Base-by-base conservation (phyloP, 2,329 filamentous ascomycete genomes). In the Cadophora malorum region DNA sequence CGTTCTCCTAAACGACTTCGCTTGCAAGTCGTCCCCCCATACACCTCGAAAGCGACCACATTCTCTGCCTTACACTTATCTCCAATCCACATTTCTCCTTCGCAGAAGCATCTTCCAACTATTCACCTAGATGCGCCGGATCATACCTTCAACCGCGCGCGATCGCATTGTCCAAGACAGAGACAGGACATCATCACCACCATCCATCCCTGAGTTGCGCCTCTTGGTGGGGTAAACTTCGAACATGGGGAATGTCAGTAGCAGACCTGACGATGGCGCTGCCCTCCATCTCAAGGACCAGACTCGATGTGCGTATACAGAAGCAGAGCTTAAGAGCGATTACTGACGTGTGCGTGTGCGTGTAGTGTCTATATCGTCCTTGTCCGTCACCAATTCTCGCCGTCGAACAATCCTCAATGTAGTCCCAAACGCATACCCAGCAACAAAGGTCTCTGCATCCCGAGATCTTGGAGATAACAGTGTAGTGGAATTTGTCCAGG, bases 201-300 rank as follows among this genome's bases (percentile, higher is more conserved):
- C 16, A 16, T 45, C 41, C 41, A 45, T 16, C 41, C 41, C 12
- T 45, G 35, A 38, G 35, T 45, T 45, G 41, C 41, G 41, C 41
- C 41, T 1, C 62, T 69, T 76, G 71, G 75, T 73, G 76, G 75
- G 76, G 75, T 76, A 76, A 69, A 50, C 52, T 47, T 69, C 75
- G 82, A 86, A 81, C 80, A 99, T 99, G 96, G 96, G 96, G 78
- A 94, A 91, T 83, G 90, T 97, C 81, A 90, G 89, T 80, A 97
- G 94, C 85, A 91, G 90, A 81, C 89, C 90, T 76, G 94, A 97
- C 76, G 94, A 97, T 77, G 92, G 89, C 79, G 86, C 88, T 75
- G 82, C 88, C 76, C 83, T 98, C 79, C 96, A 91, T 80, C 84
- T 98, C 78, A 91, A 92, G 83, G 96, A 99, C 79, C 96, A 97